Conservation (phyloP, 139 green algal species). For the Chlorella sp. region DNA sequence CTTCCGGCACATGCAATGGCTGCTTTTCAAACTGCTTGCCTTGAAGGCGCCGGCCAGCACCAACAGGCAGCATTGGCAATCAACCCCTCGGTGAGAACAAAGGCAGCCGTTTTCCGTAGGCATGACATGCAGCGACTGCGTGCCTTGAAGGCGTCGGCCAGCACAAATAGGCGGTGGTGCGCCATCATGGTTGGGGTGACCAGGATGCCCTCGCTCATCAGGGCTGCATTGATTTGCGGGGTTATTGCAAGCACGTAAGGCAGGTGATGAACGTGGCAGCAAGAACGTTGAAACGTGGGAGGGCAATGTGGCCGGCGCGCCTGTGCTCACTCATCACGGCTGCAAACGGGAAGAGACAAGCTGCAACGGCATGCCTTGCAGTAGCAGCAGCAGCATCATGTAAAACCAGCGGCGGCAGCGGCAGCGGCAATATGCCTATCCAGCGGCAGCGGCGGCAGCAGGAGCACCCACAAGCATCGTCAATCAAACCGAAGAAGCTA, state of each 20-base stretch:
- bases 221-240: conserved; percentile 12
- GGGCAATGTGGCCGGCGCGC: not conserved
- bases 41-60: not conserved
- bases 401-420: not conserved
- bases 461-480: not conserved
- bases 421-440: not conserved
- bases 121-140: not conserved
- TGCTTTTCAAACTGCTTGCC: no score
- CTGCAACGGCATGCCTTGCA: not conserved
- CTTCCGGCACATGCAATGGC: no score
- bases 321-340: not conserved
- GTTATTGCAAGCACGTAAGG: no score
- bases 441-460: not conserved
- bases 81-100: no score
- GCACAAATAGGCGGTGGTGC: conserved; percentile 40
- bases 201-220: conserved; percentile 47
- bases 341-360: not conserved
- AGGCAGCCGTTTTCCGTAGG: no score
- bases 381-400: not conserved
- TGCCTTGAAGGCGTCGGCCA: conserved; percentile 29
- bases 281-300: no score
- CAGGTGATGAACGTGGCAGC: no score
- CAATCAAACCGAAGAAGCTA: not conserved
- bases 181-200: conserved; percentile 38
- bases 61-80: no score